phyloP scores from a whole-genome alignment of 2,329 filamentous ascomycete species.

The Epichloe scottii region DNA sequence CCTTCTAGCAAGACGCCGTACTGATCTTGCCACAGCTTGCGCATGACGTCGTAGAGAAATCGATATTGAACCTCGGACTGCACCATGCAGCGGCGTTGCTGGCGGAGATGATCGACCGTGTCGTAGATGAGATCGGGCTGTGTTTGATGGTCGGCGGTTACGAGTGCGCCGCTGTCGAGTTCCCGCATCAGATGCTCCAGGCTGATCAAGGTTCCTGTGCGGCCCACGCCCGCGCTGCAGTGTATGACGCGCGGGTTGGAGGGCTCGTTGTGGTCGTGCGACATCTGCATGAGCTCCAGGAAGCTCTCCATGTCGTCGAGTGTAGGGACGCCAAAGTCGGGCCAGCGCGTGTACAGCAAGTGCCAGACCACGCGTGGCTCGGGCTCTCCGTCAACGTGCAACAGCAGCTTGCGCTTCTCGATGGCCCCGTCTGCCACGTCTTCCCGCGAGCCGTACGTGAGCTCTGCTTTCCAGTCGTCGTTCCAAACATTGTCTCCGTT shows the following conservation, averaged over 20 bases:
- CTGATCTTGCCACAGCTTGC: slow-evolving; percentile 59
- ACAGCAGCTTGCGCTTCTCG: slow-evolving; percentile 61
- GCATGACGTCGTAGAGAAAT: slow-evolving; percentile 81
- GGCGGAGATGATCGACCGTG: slow-evolving; percentile 66
- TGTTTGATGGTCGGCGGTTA: slow-evolving; percentile 31
- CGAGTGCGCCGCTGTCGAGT: slow-evolving; percentile 59
- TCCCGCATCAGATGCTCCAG: slow-evolving; percentile 85
- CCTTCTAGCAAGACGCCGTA: slow-evolving; percentile 30
- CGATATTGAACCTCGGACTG: slow-evolving; percentile 74
- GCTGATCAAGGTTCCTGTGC: slow-evolving; percentile 90
- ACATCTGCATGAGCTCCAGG: slow-evolving; percentile 56
- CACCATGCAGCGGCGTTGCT: slow-evolving; percentile 92
- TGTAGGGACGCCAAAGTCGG: slow-evolving; percentile 75
- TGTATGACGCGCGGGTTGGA: slow-evolving; percentile 64
- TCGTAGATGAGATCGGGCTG: slow-evolving; percentile 61
- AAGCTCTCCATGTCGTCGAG: slow-evolving; percentile 55
- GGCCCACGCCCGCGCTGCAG: slow-evolving; percentile 85
- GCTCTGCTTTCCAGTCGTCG: slow-evolving; percentile 53
- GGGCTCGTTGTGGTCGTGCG: slow-evolving; percentile 41
- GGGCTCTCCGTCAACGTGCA: slow-evolving; percentile 36
- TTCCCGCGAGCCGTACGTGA: slow-evolving; percentile 55
- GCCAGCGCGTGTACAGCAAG: slow-evolving; percentile 77
- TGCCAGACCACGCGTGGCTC: slow-evolving; percentile 60
- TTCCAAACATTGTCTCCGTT: slow-evolving; percentile 53
- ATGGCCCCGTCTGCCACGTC: slow-evolving; percentile 42